A percentile compares a stretch with the other conserved stretches of the same genome.
Evolutionary conservation across 202 grass and related monocot species (phyloP).

Genomic region (Elaeis oleifera): DNA sequence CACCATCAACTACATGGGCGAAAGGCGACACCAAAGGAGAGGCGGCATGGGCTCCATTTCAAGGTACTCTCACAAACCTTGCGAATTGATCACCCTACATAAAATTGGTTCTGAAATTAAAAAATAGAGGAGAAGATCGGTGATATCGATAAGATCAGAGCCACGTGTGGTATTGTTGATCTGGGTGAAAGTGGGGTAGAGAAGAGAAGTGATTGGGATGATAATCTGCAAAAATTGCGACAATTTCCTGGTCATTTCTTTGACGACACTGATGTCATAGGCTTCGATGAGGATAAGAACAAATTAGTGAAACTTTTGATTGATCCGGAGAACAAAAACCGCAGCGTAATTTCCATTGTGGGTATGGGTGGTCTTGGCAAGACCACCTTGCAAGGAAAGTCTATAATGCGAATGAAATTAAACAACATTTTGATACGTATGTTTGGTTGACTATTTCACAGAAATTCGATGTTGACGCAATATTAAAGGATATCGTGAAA

Average conservation of each 20-base stretch:
- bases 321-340: too few relatives aligned
- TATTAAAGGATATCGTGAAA: slow-evolving; percentile 8
- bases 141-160: neutral
- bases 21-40: too few relatives aligned
- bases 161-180: too few relatives aligned
- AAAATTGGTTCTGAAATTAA: neutral
- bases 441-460: slow-evolving; percentile 3
- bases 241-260: neutral
- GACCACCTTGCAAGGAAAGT: neutral
- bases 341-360: too few relatives aligned
- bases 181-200: neutral
- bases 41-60: too few relatives aligned
- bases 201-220: neutral
- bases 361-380: too few relatives aligned
- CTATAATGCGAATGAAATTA: neutral
- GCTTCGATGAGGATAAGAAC: neutral
- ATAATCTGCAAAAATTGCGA: neutral
- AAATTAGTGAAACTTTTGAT: neutral
- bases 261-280: neutral
- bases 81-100: too few relatives aligned
- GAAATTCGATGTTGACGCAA: neutral
- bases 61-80: too few relatives aligned
- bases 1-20: too few relatives aligned
- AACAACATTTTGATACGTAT: neutral
- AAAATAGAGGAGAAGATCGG: slow-evolving; percentile 22